These are phyloP conservation scores for Cicer arietinum DNA, from an alignment of 306 rosid genomes.

Conservation along the genomic window DNA sequence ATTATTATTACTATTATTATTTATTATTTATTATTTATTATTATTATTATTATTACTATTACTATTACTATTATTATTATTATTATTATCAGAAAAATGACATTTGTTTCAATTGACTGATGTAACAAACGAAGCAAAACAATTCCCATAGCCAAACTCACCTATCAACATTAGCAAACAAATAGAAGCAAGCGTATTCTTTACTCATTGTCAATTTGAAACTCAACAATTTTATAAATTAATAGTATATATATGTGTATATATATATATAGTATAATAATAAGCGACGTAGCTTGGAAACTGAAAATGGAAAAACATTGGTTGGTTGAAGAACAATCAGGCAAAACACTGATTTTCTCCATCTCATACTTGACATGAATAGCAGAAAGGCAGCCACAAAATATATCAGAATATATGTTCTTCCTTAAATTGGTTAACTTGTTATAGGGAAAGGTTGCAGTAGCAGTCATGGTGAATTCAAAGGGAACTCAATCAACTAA, in stretches of 20 bases:
- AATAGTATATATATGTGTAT: background rate
- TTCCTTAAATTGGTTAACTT: no score
- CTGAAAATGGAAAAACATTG: background rate
- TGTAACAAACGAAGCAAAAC: background rate
- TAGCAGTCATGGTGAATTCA: no score
- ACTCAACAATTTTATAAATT: background rate
- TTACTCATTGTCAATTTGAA: background rate
- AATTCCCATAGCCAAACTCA: background rate
- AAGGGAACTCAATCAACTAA: no score
- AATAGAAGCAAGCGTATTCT: background rate
- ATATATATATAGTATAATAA: background rate
- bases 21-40: no score
- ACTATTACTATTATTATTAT: background rate
- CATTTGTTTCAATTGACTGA: background rate
- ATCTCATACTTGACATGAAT: slow-evolving; percentile 73
- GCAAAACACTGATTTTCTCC: slow-evolving; percentile 85
- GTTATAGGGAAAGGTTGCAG: no score
- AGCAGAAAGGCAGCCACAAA: slow-evolving; percentile 79
- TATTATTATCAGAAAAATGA: background rate
- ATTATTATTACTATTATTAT: background rate
- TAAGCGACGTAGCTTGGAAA: background rate
- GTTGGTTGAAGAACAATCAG: slow-evolving; percentile 48
- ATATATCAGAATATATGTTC: slow-evolving; percentile 57
- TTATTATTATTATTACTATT: background rate
- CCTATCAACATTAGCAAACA: background rate